Conservation (phyloP, 2,329 filamentous ascomycete genomes). For the Cladorrhinum sp. region DNA sequence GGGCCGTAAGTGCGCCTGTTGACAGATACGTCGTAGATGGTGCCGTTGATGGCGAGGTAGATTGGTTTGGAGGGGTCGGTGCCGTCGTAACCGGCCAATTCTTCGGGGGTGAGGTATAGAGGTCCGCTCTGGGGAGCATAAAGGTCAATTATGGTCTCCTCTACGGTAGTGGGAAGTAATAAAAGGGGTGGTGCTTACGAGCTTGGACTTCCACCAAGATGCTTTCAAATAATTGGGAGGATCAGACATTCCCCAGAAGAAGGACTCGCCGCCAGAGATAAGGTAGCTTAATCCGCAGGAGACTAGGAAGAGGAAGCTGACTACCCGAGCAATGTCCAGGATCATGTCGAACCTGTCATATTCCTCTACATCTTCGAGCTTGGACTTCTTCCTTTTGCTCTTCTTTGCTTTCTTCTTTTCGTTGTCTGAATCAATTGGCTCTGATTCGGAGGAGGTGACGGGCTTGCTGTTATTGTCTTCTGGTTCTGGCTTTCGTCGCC, state of each 20-base stretch:
- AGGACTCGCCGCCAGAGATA: conserved; percentile 65
- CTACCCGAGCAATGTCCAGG: conserved; percentile 66
- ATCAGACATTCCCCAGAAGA: conserved; percentile 64
- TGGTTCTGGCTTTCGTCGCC: conserved; percentile 28
- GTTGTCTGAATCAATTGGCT: conserved; percentile 11
- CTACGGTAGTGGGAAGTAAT: background rate
- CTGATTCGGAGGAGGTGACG: conserved; percentile 7
- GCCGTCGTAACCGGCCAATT: conserved; percentile 77
- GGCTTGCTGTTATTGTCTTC: conserved; percentile 5
- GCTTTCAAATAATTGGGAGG: conserved; percentile 59
- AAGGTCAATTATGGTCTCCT: background rate
- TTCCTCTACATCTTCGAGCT: conserved; percentile 58
- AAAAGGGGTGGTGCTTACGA: conserved; percentile 46
- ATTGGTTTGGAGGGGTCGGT: conserved; percentile 70
- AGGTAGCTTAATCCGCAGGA: conserved; percentile 73
- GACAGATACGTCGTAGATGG: conserved; percentile 77
- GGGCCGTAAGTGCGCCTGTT: conserved; percentile 72
- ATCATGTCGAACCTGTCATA: conserved; percentile 40
- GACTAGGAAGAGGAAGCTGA: conserved; percentile 63
- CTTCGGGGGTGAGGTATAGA: conserved; percentile 66
- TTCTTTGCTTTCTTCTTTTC: conserved; percentile 29
- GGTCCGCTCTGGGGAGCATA: conserved; percentile 56
- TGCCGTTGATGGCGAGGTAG: conserved; percentile 86
- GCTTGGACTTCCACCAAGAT: conserved; percentile 56
- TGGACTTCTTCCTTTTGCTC: conserved; percentile 28